A percentile compares a stretch with the other conserved stretches of the same genome.
Conservation (phyloP, 2,329 filamentous ascomycete genomes). For the Ophiocordyceps camponoti-leonardi region DNA sequence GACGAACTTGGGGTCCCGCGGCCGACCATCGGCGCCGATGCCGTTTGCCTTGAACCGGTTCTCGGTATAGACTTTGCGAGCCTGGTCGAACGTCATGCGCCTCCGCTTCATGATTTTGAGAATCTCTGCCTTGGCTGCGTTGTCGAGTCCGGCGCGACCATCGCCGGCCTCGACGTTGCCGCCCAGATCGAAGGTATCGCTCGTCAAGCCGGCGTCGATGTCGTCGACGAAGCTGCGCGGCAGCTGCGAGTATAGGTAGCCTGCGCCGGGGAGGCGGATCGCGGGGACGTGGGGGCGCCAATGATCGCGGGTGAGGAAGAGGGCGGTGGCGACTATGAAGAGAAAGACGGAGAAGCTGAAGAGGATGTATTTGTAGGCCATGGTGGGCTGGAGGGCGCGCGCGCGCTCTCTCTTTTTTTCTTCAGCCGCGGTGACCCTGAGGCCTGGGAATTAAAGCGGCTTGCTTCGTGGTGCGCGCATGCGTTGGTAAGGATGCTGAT, state of each 20-base stretch:
- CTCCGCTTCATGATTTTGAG: constrained; percentile 79
- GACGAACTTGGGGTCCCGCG: constrained; percentile 87
- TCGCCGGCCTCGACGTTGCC: constrained; percentile 71
- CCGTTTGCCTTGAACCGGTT: constrained; percentile 71
- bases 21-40: constrained; percentile 74
- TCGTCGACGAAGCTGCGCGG: constrained; percentile 66
- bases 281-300: constrained; percentile 60
- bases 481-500: background rate
- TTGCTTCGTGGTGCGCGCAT: background rate
- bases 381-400: constrained; percentile 19
- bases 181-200: constrained; percentile 64
- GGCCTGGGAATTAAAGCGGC: background rate
- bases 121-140: constrained; percentile 63
- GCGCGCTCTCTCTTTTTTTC: background rate
- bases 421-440: background rate
- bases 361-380: constrained; percentile 53
- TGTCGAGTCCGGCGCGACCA: constrained; percentile 63
- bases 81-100: constrained; percentile 77
- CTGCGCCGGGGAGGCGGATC: constrained; percentile 31
- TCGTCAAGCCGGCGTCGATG: constrained; percentile 74
- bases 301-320: constrained; percentile 63
- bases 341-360: constrained; percentile 59
- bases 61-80: constrained; percentile 71
- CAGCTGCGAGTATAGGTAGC: constrained; percentile 61
- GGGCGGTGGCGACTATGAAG: constrained; percentile 52